Evolutionary conservation across 345 rosid genomes (phyloP).

Genomic region (Citropsis articulata): DNA sequence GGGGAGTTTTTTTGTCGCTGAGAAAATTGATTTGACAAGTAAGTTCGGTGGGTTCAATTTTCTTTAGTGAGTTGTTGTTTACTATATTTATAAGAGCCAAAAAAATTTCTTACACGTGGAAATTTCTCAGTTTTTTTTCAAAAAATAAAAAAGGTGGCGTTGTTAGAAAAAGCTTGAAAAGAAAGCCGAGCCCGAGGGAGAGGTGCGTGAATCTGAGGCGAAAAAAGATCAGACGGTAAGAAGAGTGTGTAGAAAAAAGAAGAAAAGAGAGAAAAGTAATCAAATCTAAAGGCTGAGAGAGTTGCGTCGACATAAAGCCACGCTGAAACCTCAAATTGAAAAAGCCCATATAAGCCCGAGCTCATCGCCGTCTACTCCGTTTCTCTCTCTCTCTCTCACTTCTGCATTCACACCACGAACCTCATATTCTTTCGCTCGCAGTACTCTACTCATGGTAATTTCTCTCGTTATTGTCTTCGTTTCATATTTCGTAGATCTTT

Average conservation of each 20-base stretch:
- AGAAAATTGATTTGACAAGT: too few relatives aligned
- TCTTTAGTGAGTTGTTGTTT: too few relatives aligned
- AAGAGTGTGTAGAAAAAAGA: neutral
- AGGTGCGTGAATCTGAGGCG: constrained; percentile 15
- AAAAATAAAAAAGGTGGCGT: neutral
- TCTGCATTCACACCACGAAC: constrained; percentile 7
- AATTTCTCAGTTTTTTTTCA: neutral
- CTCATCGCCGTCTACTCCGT: constrained; percentile 12
- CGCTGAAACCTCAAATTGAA: constrained; percentile 9
- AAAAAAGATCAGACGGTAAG: constrained; percentile 39
- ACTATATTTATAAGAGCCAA: too few relatives aligned
- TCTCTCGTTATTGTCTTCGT: neutral
- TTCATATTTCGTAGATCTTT: neutral
- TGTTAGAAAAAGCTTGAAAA: neutral
- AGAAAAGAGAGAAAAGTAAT: neutral
- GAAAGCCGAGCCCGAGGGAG: neutral
- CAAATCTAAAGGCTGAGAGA: constrained; percentile 40
- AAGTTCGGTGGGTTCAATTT: too few relatives aligned
- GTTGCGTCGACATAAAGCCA: constrained; percentile 48
- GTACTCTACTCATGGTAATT: constrained; percentile 13
- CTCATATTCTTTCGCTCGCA: neutral
- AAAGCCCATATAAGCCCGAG: neutral
- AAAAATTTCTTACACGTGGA: neutral
- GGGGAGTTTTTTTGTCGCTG: too few relatives aligned
- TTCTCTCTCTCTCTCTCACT: constrained; percentile 15